Evolutionary conservation across 2,329 filamentous ascomycete genomes (phyloP), one percentile per base, ranked within the genome.

Genomic region (Leptographium procerum): DNA sequence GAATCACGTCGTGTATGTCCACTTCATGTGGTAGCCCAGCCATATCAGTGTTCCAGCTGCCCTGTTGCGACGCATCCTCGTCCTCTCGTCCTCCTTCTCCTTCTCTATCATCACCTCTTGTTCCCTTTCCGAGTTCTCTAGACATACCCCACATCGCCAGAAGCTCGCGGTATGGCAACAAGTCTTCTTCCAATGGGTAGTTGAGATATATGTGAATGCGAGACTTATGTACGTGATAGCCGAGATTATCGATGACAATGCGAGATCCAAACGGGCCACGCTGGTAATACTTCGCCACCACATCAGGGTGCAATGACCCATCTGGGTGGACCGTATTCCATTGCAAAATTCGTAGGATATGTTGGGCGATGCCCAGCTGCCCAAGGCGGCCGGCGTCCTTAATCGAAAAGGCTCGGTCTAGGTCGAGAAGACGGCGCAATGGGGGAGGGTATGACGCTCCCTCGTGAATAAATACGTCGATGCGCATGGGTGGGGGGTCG

Each of bases 391-490:
- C 64, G 14, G 69, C 72, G 61, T 82, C 79, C 60, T 79, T 78
- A 34, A 75, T 80, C 66, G 83, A 80, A 61, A 83, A 84, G 34
- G 78, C 76, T 54, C 72, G 69, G 58, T 78, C 73, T 31, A 82
- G 70, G 58, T 77, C 73, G 29, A 84, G 74, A 29, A 77, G 69
- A 14, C 70, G 65, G 53, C 78, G 75, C 47, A 83, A 65, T 4
- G 69, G 61, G 1, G 67, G 62, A 0, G 73, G 67, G 14, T 62
- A 63, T 8, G 36, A 52, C 75, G 70, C n/a, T 67, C 70, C 16
- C 59, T 81, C 77, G 4, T 79, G 76, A 34, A 84, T 75, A 65
- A 81, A 84, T 28, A 82, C 74, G 65, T 85, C 81, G 64, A 84
- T 74, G 45, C 81, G 77, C 63, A 81, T 73, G 1, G 81, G 81